phyloP scores from a whole-genome alignment of 2,329 filamentous ascomycete species.

The Curvularia lunata region DNA sequence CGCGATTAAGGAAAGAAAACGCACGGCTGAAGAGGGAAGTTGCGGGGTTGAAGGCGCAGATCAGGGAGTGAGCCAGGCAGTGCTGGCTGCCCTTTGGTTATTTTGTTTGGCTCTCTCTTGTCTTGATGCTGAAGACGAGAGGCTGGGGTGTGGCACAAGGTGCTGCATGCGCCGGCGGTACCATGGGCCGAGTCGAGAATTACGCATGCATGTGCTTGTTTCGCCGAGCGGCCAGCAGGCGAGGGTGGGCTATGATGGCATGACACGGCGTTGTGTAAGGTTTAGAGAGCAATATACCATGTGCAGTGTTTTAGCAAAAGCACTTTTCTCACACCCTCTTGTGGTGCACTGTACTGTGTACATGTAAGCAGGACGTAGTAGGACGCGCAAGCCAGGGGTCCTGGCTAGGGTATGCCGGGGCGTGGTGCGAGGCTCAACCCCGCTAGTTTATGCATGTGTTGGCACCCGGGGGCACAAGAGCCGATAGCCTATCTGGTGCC shows the following conservation, averaged over 20 bases:
- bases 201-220: neutral
- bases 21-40: conserved; percentile 81
- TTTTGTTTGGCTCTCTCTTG: neutral
- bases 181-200: neutral
- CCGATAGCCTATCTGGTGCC: conserved; percentile 6
- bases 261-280: conserved; percentile 20
- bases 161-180: neutral
- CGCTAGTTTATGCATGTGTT: conserved; percentile 21
- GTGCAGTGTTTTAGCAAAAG: conserved; percentile 13
- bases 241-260: conserved; percentile 11
- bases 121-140: no score
- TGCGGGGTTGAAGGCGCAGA: conserved; percentile 64
- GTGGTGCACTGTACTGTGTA: neutral
- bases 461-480: conserved; percentile 7
- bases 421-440: conserved; percentile 14
- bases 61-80: conserved; percentile 51
- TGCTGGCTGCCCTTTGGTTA: conserved; percentile 8
- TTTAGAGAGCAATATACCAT: conserved; percentile 30
- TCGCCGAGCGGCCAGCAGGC: neutral
- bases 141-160: no score
- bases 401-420: neutral
- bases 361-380: neutral
- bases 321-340: neutral
- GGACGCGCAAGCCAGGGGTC: neutral
- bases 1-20: conserved; percentile 83